Percentiles rank a stretch among this genome's conserved stretches.
These are phyloP conservation scores for Ceratobasidium sp. DNA, from an alignment of 1,284 basidiomycete species.

Conservation along the genomic window DNA sequence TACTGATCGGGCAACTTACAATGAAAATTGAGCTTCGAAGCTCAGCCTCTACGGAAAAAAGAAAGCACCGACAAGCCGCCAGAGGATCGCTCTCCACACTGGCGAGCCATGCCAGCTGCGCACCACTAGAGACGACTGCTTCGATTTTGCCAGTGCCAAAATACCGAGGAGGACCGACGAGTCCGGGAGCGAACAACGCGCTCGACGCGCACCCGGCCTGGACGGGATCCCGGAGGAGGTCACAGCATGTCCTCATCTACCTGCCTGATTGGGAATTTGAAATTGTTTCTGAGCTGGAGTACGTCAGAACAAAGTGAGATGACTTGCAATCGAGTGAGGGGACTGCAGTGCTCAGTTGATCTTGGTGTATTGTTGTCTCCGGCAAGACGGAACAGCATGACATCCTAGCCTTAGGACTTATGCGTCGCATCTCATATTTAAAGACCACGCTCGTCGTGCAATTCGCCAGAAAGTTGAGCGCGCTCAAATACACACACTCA, in stretches of 20 bases:
- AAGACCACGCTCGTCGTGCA: background rate
- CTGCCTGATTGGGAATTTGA: conserved; percentile 20
- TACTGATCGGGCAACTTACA: no score
- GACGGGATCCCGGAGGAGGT: conserved; percentile 7
- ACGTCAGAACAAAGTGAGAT: background rate
- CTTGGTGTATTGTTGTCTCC: background rate
- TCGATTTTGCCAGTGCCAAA: conserved; percentile 8
- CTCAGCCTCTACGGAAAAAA: background rate
- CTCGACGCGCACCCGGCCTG: conserved; percentile 13
- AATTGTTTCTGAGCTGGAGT: background rate
- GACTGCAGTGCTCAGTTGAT: conserved; percentile 13
- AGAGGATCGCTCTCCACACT: background rate
- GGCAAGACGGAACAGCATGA: conserved; percentile 19
- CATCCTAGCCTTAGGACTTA: background rate
- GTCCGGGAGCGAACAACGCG: conserved; percentile 32
- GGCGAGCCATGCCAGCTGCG: no score
- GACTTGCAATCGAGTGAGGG: background rate
- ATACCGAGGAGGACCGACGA: background rate
- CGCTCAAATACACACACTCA: background rate
- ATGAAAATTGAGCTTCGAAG: background rate
- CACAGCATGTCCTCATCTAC: conserved; percentile 30
- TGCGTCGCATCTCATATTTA: conserved; percentile 3
- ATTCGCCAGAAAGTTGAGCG: no score
- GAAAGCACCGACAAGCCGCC: background rate
- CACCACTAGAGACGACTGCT: background rate